These are phyloP conservation scores for Fusarium longipes DNA, from an alignment of 2,329 filamentous ascomycete species.

Conservation along the genomic window DNA sequence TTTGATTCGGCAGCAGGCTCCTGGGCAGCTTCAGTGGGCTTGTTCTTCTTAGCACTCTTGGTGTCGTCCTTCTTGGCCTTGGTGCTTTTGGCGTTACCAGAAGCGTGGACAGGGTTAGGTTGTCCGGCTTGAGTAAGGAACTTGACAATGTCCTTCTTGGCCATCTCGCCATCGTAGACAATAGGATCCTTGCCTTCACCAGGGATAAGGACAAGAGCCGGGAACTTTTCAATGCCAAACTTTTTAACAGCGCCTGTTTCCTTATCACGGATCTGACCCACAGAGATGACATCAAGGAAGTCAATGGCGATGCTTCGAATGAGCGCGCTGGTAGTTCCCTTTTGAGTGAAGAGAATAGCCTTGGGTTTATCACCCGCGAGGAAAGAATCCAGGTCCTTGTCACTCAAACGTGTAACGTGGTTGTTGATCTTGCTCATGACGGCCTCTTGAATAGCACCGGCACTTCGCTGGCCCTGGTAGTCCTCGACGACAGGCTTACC, in stretches of 20 bases:
- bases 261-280: conserved; percentile 87
- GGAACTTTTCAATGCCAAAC: conserved; percentile 83
- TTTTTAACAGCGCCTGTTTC: conserved; percentile 76
- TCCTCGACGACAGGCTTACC: conserved; percentile 87
- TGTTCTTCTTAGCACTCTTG: conserved; percentile 49
- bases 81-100: conserved; percentile 52
- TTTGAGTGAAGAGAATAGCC: conserved; percentile 92
- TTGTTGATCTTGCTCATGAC: conserved; percentile 92
- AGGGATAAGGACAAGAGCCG: conserved; percentile 82
- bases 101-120: conserved; percentile 77
- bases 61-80: conserved; percentile 56
- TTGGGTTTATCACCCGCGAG: conserved; percentile 79
- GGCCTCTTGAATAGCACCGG: conserved; percentile 88
- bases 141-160: conserved; percentile 81
- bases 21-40: conserved; percentile 45
- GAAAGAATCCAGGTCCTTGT: conserved; percentile 83
- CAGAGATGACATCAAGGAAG: conserved; percentile 80
- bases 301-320: conserved; percentile 90
- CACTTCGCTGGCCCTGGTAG: conserved; percentile 84
- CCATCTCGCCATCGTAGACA: conserved; percentile 83
- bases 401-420: conserved; percentile 83
- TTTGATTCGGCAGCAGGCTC: conserved; percentile 45
- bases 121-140: conserved; percentile 84
- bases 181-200: conserved; percentile 75
- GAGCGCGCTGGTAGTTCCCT: conserved; percentile 86